Base-by-base conservation (phyloP, 2,329 filamentous ascomycete species). In the Exophiala dermatitidis region DNA sequence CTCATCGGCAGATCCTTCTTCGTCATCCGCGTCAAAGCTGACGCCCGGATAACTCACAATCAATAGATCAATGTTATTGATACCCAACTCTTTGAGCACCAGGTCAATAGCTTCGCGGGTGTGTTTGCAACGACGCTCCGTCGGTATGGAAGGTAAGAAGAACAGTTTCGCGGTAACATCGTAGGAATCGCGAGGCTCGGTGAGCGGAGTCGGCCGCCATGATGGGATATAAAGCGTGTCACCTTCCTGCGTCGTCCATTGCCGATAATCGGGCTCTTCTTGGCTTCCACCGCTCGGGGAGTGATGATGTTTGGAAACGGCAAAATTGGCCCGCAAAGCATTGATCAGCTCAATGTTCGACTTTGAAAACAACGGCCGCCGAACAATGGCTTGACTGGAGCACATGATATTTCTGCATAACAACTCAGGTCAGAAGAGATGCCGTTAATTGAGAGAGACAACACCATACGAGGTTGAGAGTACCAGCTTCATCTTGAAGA, bases 141-240 rank as follows among this genome's bases (percentile, higher is more conserved):
- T 72, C 6, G 84, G 77, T 49, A 88, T 80, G 12, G 80, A 81
- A 2, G 89, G 86, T 30, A 97, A 78, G 70, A 93, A 94, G 75
- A 98, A 98, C 26, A 98, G 73, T 72, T 98, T 98, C 57, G 93
- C 85, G 0, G 91, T 96, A 65, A 96, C 90, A 67, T 96, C 90
- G 74, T 98, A 98, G 62, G 90, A 84, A 54, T 80, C 77, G 29
- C 85, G 77, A 62, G 95, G 90, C 67, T 98, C 93, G 32, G 82
- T 77, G 43, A 98, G 75, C 31, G 79, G 73, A 8, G 80, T 75
- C 76, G 85, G 87, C 68, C 89, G 82, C 67, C 91, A 82, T 38
- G 85, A 80, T 44, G 91, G 91, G 38, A 96, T 80, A 67, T 86
- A 91, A 43, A 91, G 77, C 3, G 77, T 77, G 46, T 75, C 74